These are phyloP conservation scores for Nakazawaea wyomingensis DNA, from an alignment of 805 yeast genomes.

Conservation along the genomic window DNA sequence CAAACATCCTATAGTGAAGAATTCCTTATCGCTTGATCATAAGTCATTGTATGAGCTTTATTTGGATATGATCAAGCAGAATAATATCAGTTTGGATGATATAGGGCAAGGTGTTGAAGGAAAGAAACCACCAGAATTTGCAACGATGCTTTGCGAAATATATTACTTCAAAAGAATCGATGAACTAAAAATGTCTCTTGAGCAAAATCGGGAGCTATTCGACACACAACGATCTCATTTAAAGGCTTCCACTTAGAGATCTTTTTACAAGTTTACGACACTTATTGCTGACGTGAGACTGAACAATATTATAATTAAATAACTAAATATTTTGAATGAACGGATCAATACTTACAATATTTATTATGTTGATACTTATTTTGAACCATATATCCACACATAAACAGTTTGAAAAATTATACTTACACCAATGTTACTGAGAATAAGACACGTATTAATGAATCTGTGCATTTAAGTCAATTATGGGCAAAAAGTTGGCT, in stretches of 20 bases:
- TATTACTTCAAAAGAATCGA: constrained; percentile 18
- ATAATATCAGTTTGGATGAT: constrained; percentile 12
- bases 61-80: constrained; percentile 16
- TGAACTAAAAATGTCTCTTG: constrained; percentile 19
- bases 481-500: not conserved
- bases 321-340: too few species aligned
- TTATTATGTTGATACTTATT: too few species aligned
- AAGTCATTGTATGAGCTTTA: constrained; percentile 17
- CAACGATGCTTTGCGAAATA: constrained; percentile 20
- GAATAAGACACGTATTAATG: not conserved
- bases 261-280: too few species aligned
- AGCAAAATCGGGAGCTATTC: constrained; percentile 15
- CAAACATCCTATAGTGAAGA: constrained; percentile 22
- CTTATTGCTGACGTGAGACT: too few species aligned
- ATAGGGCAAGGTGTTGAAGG: constrained; percentile 12
- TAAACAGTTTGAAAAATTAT: too few species aligned
- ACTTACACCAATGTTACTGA: too few species aligned
- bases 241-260: not conserved
- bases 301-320: too few species aligned
- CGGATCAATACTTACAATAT: too few species aligned
- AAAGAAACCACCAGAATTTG: constrained; percentile 15
- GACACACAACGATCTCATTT: constrained; percentile 8
- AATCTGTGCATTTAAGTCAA: constrained; percentile 4
- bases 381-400: too few species aligned
- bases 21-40: constrained; percentile 15